Base-by-base conservation (phyloP, 805 yeast genomes). In the Barnettozyma siamensis region DNA sequence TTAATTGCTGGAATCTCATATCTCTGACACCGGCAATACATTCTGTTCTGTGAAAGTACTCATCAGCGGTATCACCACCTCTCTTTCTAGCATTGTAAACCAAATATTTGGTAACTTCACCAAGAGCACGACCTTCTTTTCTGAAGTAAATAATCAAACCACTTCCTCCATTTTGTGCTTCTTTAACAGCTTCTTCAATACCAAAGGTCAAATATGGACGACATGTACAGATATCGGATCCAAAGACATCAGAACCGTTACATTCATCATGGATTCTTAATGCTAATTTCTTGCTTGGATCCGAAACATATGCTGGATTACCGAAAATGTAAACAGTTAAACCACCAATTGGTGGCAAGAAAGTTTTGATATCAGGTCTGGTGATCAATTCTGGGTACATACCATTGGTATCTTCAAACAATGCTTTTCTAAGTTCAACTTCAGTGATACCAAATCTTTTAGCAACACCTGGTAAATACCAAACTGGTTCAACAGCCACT, bases 1-100 rank as follows among this genome's bases (percentile, higher is more conserved):
- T 79, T 51, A 79, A 64, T 45, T 75, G 80, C 59, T 79, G 86
- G 65, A 79, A 79, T 59, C 86, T 70, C 75, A 80, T 80, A 57
- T 79, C 86, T 56, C 77, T 73, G 33, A 79, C 86, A 53, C 86
- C 85, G 12, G 86, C 86, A 63, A 79, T 76, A 55, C 79, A 76
- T 58, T 79, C 86, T 16, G 86, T 79, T 55, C 84, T 70, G 52
- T 73, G 76, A 70, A 79, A 79, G 53, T 79, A 79, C 45, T 76
- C 79, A 43, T 78, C 82, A 23, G 84, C 84, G 12, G 76, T 71
- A 57, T 79, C 86, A 40, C 84, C 85, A 41, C 74, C 72, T 63
- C 83, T 73, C 64, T 79, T 79, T 60, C 85, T 74, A 15, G 84
- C 84, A 50, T 79, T 79, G 68, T 79, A 79, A 33, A 79, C 86